phyloP scores from a whole-genome alignment of 306 rosid species.

The Malus asiatica region DNA sequence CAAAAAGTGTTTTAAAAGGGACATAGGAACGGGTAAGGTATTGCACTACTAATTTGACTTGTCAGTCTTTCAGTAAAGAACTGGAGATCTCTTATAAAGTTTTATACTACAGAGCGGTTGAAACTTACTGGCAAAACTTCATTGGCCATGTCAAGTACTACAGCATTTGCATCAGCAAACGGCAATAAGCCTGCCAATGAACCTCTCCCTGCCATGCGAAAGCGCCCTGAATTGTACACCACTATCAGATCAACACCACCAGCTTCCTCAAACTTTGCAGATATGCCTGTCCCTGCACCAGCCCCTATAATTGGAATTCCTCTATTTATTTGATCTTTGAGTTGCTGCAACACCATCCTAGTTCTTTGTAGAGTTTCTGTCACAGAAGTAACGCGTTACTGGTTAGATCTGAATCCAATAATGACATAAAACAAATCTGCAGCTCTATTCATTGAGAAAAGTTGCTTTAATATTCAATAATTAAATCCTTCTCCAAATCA shows the following conservation, averaged over 20 bases:
- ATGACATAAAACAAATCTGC: neutral
- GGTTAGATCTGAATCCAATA: neutral
- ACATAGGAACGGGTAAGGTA: neutral
- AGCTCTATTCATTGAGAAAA: neutral
- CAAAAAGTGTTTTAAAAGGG: neutral
- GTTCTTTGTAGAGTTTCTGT: slow-evolving; percentile 80
- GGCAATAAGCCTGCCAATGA: slow-evolving; percentile 89
- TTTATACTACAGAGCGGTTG: slow-evolving; percentile 16
- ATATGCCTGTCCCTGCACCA: slow-evolving; percentile 95
- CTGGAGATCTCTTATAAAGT: neutral
- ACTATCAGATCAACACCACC: slow-evolving; percentile 91
- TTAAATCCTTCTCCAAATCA: neutral
- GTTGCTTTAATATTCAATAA: neutral
- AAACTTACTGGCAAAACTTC: slow-evolving; percentile 83
- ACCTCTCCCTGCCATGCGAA: slow-evolving; percentile 97
- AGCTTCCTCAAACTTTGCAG: slow-evolving; percentile 96
- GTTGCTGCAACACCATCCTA: slow-evolving; percentile 50
- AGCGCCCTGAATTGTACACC: slow-evolving; percentile 88
- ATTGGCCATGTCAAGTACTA: slow-evolving; percentile 90
- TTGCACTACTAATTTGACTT: neutral
- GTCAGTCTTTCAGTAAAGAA: neutral
- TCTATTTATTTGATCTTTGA: slow-evolving; percentile 52
- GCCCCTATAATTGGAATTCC: slow-evolving; percentile 81
- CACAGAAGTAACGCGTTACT: slow-evolving; percentile 8
- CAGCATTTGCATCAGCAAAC: slow-evolving; percentile 89